phyloP scores from a whole-genome alignment of 148 eudicot species.

The Chenopodium suecicum region DNA sequence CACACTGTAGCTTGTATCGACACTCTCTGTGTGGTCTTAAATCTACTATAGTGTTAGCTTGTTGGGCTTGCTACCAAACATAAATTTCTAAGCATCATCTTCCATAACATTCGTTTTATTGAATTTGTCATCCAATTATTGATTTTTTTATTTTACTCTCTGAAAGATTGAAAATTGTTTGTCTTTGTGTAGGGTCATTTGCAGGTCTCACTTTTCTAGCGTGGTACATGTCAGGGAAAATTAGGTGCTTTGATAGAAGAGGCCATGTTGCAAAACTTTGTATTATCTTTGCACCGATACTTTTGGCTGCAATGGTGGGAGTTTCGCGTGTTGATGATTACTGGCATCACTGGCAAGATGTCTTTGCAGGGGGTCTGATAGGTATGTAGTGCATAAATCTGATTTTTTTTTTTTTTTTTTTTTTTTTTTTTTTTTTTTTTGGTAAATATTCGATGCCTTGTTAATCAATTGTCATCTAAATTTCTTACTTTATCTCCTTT shows the following conservation, averaged over 20 bases:
- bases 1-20: no score
- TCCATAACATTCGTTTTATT: background rate
- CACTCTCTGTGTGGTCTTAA: no score
- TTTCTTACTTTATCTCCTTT: constrained; percentile 9
- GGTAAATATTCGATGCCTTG: background rate
- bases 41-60: no score
- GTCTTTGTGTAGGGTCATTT: constrained; percentile 67
- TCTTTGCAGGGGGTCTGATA: constrained; percentile 78
- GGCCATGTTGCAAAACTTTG: constrained; percentile 89
- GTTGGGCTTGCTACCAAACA: no score
- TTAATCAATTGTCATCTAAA: background rate
- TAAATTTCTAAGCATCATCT: background rate
- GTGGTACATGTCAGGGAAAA: constrained; percentile 69
- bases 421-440: background rate
- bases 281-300: constrained; percentile 56
- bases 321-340: constrained; percentile 95
- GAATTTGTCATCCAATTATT: constrained; percentile 4
- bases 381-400: constrained; percentile 41
- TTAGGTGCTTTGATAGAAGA: constrained; percentile 61
- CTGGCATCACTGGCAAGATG: constrained; percentile 99
- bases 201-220: constrained; percentile 85
- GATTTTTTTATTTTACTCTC: background rate
- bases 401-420: background rate
- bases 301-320: constrained; percentile 68
- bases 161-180: constrained; percentile 3